A percentile compares a stretch with the other conserved stretches of the same genome.
These are phyloP conservation scores for Apiotrichum domesticum DNA, from an alignment of 1,284 basidiomycete genomes.

Conservation along the genomic window DNA sequence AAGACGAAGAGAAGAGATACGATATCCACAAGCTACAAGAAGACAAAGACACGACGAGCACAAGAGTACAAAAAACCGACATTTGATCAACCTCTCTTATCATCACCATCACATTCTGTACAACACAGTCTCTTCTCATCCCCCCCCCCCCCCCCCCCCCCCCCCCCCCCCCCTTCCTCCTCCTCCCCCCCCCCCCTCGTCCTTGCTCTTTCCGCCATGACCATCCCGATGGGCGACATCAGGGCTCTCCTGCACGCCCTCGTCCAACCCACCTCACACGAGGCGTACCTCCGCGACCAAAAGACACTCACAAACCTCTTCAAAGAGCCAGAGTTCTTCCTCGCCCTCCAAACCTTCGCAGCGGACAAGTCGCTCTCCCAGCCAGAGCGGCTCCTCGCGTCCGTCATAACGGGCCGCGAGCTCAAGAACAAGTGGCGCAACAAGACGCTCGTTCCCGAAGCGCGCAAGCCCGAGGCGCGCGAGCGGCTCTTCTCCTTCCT, in stretches of 20 bases:
- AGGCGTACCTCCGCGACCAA: slow-evolving; percentile 37
- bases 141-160: too few relatives aligned
- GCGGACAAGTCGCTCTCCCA: slow-evolving; percentile 30
- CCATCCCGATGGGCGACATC: slow-evolving; percentile 16
- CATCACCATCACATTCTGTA: too few relatives aligned
- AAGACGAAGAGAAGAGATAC: too few relatives aligned
- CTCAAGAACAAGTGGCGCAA: slow-evolving; percentile 46
- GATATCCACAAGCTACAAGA: too few relatives aligned
- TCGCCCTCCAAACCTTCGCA: slow-evolving; percentile 38
- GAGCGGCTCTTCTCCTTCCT: slow-evolving; percentile 43
- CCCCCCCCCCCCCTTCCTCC: too few relatives aligned
- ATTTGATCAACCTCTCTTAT: too few relatives aligned
- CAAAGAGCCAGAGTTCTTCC: slow-evolving; percentile 43
- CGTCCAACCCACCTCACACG: slow-evolving; percentile 32
- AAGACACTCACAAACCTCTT: slow-evolving; percentile 32
- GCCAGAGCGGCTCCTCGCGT: slow-evolving; percentile 39
- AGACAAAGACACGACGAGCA: too few relatives aligned
- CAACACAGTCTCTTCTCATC: too few relatives aligned
- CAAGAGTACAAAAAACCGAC: too few relatives aligned
- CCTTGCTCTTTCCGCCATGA: slow-evolving; percentile 1
- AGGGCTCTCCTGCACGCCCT: slow-evolving; percentile 30
- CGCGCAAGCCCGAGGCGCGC: slow-evolving; percentile 39
- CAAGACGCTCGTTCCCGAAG: slow-evolving; percentile 42
- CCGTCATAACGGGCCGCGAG: slow-evolving; percentile 42
- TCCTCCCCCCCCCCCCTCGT: too few relatives aligned